Evolutionary conservation across 129 eudicot species (phyloP).

Genomic region (Chrysanthemum lavandulifolium): DNA sequence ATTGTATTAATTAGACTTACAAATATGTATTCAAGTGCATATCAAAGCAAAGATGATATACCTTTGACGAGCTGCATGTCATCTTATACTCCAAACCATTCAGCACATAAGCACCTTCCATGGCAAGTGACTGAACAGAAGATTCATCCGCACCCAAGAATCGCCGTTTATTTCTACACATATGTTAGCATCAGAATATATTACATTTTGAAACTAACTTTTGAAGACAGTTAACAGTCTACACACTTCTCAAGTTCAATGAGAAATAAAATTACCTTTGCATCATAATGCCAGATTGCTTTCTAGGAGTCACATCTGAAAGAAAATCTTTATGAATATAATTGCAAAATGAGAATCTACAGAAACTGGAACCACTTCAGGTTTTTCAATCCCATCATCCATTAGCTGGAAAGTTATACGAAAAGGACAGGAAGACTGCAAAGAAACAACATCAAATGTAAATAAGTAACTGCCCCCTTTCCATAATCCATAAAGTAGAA

Average conservation of each 20-base stretch:
- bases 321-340: constrained; percentile 82
- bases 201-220: not conserved
- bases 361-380: constrained; percentile 86
- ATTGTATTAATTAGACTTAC: not conserved
- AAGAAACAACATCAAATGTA: not conserved
- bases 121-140: constrained; percentile 45
- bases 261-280: constrained; percentile 50
- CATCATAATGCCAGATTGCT: constrained; percentile 59
- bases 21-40: not conserved
- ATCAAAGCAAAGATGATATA: not conserved
- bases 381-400: constrained; percentile 86
- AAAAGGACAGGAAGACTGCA: constrained; percentile 61
- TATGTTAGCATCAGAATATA: constrained; percentile 7
- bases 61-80: constrained; percentile 81
- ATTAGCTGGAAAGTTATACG: constrained; percentile 79
- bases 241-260: too few relatives aligned
- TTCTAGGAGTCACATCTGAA: constrained; percentile 48
- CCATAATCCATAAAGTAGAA: not conserved
- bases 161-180: constrained; percentile 60
- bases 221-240: too few relatives aligned
- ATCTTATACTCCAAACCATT: constrained; percentile 92
- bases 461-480: not conserved
- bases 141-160: constrained; percentile 56
- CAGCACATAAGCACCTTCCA: constrained; percentile 56
- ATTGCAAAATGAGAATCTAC: constrained; percentile 80